Evolutionary conservation across 148 eudicot genomes (phyloP).

Genomic region (Simmondsia chinensis): DNA sequence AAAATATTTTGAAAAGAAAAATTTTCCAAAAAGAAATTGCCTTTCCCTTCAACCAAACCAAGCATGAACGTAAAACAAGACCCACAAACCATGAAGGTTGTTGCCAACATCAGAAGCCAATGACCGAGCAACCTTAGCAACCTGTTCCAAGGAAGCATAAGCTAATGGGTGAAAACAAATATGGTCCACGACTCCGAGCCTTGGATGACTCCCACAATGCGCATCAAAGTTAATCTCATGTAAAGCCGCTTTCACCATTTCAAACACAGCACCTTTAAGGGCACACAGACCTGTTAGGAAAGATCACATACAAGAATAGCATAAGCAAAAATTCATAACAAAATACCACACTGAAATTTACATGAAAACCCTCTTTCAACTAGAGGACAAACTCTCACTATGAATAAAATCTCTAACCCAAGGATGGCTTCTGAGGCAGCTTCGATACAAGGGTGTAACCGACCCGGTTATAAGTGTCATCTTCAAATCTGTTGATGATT

Average conservation of each 20-base stretch:
- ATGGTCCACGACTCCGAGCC: constrained; percentile 91
- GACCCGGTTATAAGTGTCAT: constrained; percentile 81
- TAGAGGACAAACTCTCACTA: no score
- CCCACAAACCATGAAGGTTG: constrained; percentile 46
- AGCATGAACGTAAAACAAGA: neutral
- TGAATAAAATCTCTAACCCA: no score
- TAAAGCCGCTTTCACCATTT: constrained; percentile 77
- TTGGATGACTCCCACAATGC: constrained; percentile 79
- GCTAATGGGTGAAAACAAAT: constrained; percentile 76
- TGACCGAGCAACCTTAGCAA: constrained; percentile 51
- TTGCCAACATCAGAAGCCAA: constrained; percentile 70
- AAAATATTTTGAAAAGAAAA: no score
- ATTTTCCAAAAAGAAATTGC: neutral
- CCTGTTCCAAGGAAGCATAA: constrained; percentile 37
- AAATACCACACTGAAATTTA: no score
- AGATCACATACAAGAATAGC: no score
- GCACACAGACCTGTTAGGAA: constrained; percentile 25
- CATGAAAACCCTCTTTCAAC: no score
- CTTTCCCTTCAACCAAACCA: no score
- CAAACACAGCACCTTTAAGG: constrained; percentile 47
- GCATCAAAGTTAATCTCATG: constrained; percentile 43
- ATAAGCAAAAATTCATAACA: no score
- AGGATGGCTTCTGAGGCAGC: constrained; percentile 15
- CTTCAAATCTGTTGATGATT: constrained; percentile 68
- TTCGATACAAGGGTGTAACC: constrained; percentile 87